These are phyloP conservation scores for Tothia fuscella DNA, from an alignment of 2,329 filamentous ascomycete species.

Conservation along the genomic window DNA sequence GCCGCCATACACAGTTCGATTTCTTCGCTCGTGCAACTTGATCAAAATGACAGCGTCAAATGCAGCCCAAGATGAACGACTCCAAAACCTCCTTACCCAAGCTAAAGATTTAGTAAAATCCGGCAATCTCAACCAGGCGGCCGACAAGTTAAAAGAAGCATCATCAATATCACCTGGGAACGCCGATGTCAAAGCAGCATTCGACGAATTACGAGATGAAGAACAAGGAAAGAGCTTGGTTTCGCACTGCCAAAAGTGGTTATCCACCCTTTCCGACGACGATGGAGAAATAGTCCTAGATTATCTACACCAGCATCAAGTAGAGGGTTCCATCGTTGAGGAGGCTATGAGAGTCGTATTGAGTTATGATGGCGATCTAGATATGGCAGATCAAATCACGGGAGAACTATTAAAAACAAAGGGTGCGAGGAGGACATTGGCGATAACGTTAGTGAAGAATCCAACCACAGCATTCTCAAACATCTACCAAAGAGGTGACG, in stretches of 20 bases:
- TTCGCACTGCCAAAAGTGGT: constrained; percentile 24
- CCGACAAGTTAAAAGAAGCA: constrained; percentile 31
- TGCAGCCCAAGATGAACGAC: not conserved
- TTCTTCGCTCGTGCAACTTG: not conserved
- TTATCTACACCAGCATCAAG: constrained; percentile 16
- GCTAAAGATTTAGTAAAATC: constrained; percentile 13
- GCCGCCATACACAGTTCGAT: not conserved
- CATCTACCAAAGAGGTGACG: constrained; percentile 33
- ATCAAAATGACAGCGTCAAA: not conserved
- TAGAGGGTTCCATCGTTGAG: constrained; percentile 24
- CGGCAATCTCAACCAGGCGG: constrained; percentile 27
- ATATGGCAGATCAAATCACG: constrained; percentile 29
- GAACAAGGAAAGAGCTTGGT: constrained; percentile 25
- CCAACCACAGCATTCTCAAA: constrained; percentile 32
- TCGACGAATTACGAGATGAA: constrained; percentile 28
- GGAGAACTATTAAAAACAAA: constrained; percentile 23
- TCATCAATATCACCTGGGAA: constrained; percentile 31
- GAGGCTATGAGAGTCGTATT: constrained; percentile 31
- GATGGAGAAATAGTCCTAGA: constrained; percentile 29
- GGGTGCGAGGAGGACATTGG: constrained; percentile 30
- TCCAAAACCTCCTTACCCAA: constrained; percentile 10
- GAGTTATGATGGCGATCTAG: constrained; percentile 28
- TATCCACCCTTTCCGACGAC: constrained; percentile 23
- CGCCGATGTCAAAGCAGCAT: constrained; percentile 28
- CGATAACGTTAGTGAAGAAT: constrained; percentile 19